Evolutionary conservation across 352 stramenopile species (phyloP).

Genomic region (Globisporangium okanoganense): DNA sequence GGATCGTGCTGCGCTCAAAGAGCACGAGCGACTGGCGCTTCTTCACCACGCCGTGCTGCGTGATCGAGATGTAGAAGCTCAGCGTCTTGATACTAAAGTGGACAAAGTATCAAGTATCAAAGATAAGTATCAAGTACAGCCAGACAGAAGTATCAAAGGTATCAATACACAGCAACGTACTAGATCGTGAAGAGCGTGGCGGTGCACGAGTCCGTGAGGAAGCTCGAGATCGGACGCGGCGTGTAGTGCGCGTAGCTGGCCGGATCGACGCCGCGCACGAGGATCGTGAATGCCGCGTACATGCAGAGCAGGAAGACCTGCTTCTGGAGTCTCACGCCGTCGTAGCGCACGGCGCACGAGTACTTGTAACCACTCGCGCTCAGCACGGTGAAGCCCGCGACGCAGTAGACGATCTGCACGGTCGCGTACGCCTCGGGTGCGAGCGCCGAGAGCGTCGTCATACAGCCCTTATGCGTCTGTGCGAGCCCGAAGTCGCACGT

Average conservation of each 20-base stretch:
- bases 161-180: constrained; percentile 20
- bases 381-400: constrained; percentile 30
- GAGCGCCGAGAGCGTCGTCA: constrained; percentile 39
- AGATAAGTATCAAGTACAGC: not conserved
- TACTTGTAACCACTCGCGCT: constrained; percentile 41
- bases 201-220: constrained; percentile 57
- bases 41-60: constrained; percentile 37
- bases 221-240: constrained; percentile 32
- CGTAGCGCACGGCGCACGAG: constrained; percentile 28
- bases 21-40: constrained; percentile 23
- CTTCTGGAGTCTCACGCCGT: constrained; percentile 43
- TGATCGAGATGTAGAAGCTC: constrained; percentile 54
- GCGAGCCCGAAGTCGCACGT: constrained; percentile 59
- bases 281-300: constrained; percentile 46
- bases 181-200: constrained; percentile 56
- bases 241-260: constrained; percentile 45
- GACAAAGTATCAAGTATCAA: not conserved
- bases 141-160: not conserved
- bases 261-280: constrained; percentile 52
- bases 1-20: constrained; percentile 25
- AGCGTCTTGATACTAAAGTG: constrained; percentile 41
- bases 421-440: constrained; percentile 24
- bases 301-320: constrained; percentile 46
- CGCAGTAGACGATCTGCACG: constrained; percentile 40
- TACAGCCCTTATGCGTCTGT: constrained; percentile 30